phyloP scores from a whole-genome alignment of 371 early-diverging fungal species.

The Coemansia sp. region DNA sequence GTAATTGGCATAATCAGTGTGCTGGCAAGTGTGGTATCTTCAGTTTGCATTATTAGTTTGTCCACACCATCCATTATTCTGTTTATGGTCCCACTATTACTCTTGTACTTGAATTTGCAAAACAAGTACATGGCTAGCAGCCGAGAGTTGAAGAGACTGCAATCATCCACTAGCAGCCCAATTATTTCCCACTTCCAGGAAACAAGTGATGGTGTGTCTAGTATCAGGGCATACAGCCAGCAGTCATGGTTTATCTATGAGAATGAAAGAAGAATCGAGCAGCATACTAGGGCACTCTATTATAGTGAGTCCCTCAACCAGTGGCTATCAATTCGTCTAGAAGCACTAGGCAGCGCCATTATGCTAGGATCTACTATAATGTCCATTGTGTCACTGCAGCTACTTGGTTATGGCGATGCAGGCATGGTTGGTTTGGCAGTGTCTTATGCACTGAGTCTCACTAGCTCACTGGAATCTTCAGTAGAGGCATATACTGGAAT shows the following conservation, averaged over 20 bases:
- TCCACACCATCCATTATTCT: constrained; percentile 16
- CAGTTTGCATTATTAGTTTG: constrained; percentile 57
- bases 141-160: constrained; percentile 46
- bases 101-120: constrained; percentile 6
- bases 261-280: constrained; percentile 65
- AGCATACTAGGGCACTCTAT: constrained; percentile 56
- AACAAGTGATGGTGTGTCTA: constrained; percentile 63
- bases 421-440: constrained; percentile 22
- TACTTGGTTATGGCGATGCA: background rate
- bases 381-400: constrained; percentile 4
- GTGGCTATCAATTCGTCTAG: constrained; percentile 41
- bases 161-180: constrained; percentile 76
- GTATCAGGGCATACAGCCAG: constrained; percentile 79
- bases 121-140: constrained; percentile 9
- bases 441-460: constrained; percentile 22
- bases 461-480: constrained; percentile 5
- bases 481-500: background rate
- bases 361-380: constrained; percentile 20
- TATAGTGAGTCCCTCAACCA: constrained; percentile 4
- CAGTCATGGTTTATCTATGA: constrained; percentile 66
- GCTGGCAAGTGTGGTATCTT: constrained; percentile 55
- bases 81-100: background rate
- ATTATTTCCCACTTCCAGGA: constrained; percentile 79
- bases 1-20: constrained; percentile 23
- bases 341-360: constrained; percentile 18